Evolutionary conservation across 169 alveolate genomes (phyloP), one percentile per base, ranked within the genome.

Genomic region (Plasmodium billcollinsi): DNA sequence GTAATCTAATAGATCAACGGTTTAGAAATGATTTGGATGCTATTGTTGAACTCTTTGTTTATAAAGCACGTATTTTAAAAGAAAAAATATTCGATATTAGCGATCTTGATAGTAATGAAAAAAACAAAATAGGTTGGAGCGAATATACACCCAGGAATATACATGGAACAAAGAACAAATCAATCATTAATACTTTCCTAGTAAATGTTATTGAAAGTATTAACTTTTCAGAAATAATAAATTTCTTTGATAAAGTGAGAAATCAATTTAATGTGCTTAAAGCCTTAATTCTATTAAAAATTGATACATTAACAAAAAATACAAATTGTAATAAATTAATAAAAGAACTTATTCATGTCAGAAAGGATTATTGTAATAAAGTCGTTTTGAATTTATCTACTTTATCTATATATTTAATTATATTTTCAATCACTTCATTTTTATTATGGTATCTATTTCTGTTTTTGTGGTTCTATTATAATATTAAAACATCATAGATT

Each of bases 371-470:
- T 56, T 75, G 88, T 62, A 43, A 75, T 45, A 14, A 49, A 12
- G 45, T 62, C 21, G 59, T 75, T 18, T 52, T 75, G 33, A 75
- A 63, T 47, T 9, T 63, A 54, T 62, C 73, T 2, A 18, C 20
- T 0, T 52, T 75, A 18, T 75, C 88, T 29, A 14, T 62, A 20
- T 47, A 45, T 26, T 45, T 75, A 0, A 47, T 75, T 18, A 1
- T 59, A 24, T 75, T 62, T 62, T 18, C 75, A 2, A 21, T 63
- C 21, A 54, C 61, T 47, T 75, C 88, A 2, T 75, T 75, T 47
- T 47, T 62, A 9, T 71, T 75, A 18, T 75, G 88, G 88, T 75
- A 62, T 71, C 50, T 49, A 52, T 75, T 75, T 33, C 73, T 75
- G n/a, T 75, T 75, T 29, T 75, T 61, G 43, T 75, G 88, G 88